These are phyloP conservation scores for Microbotryomycetes sp. DNA, from an alignment of 1,284 basidiomycete species.

Conservation along the genomic window DNA sequence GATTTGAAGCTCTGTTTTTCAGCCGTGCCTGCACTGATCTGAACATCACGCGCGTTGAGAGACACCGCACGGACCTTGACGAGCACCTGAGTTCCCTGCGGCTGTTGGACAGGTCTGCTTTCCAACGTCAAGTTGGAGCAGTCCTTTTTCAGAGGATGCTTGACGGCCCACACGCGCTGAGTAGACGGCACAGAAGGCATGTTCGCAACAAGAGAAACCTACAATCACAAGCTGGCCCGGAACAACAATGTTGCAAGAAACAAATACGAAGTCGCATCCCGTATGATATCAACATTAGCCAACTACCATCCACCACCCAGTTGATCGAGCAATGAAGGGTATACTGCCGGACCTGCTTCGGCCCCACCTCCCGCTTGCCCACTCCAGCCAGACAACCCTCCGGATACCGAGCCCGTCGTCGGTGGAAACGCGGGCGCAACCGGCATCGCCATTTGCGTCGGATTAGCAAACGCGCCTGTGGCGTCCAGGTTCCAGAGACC, in stretches of 20 bases:
- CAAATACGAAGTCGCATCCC: no score
- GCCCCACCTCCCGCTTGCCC: no score
- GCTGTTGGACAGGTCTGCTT: not conserved
- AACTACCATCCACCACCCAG: not conserved
- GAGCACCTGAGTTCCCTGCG: conserved; percentile 8
- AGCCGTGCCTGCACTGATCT: conserved; percentile 33
- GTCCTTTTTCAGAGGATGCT: conserved; percentile 10
- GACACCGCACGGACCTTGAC: conserved; percentile 41
- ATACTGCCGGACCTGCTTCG: no score
- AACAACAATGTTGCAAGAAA: no score
- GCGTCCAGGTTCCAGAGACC: not conserved
- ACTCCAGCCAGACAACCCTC: not conserved
- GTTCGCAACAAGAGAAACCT: no score
- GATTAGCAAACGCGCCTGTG: not conserved
- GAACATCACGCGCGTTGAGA: conserved; percentile 42
- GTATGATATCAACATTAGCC: no score
- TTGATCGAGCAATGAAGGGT: not conserved
- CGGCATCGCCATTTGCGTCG: not conserved
- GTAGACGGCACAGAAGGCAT: not conserved
- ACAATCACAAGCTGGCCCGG: no score
- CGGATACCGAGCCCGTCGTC: not conserved
- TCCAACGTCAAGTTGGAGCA: conserved; percentile 12
- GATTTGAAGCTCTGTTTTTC: not conserved
- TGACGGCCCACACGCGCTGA: conserved; percentile 1
- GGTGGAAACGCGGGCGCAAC: not conserved